Base-by-base conservation (phyloP, 805 yeast genomes). In the Lachancea thermotolerans region DNA sequence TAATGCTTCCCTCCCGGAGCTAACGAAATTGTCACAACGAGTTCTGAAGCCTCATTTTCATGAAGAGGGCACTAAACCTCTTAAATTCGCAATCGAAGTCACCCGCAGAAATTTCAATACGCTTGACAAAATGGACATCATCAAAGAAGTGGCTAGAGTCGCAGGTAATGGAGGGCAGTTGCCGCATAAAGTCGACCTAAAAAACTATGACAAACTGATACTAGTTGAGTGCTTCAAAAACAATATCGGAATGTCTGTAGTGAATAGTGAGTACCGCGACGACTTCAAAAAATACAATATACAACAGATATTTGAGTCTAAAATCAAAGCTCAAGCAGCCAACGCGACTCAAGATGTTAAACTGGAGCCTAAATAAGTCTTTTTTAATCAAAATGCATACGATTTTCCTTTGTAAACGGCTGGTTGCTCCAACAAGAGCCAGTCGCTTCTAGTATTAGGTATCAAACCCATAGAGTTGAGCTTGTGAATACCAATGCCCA, bases 191-290 rank as follows among this genome's bases (percentile, higher is more conserved):
- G 95, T 93, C 12, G 95, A 89, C 60, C 73, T 93, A 62, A 85
- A 86, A 56, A 66, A 78, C 10, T 87, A 78, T 57, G 95, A 90
- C 49, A 81, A 82, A 58, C 68, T 93, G 54, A 77, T 93, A 39
- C 59, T 91, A 42, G 84, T 93, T 2, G 96, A 88, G 62, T 85
- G 96, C 59, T 91, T 82, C 67, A 91, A 90, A 68, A 84, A 79
- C 50, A 85, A 85, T 49, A 75, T 93, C 30, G 99, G 99, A 6
- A 80, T 87, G 77, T 73, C 93, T 52, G 91, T 89, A 5, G 88
- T 87, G 1, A 75, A 77, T 45, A 76, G 77, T 45, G 87, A 78
- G 56, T 62, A 63, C 31, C 43, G 52, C 39, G 79, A 76, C 17
- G 66, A 71, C 51, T 73, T 75, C 48, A 80, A 78, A 55, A 81